phyloP scores from a whole-genome alignment of 2,329 filamentous ascomycete species.

The Trichophyton simii region DNA sequence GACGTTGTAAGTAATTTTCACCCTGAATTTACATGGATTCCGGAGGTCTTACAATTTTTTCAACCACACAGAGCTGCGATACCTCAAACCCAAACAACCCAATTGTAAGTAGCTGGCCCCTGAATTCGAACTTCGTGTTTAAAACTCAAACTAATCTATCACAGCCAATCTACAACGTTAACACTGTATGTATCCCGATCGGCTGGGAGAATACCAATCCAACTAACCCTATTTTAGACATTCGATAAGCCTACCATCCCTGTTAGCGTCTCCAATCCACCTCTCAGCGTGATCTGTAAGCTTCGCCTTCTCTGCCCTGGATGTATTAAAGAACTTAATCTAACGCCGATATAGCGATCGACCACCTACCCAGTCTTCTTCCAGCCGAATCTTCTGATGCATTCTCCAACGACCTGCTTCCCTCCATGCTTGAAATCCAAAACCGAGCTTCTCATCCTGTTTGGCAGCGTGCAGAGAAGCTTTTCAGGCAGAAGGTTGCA shows the following conservation, averaged over 20 bases:
- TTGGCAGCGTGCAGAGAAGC: slow-evolving; percentile 73
- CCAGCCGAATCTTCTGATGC: slow-evolving; percentile 78
- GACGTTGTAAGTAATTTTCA: slow-evolving; percentile 46
- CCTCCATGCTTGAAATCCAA: slow-evolving; percentile 64
- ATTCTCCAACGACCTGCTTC: slow-evolving; percentile 67
- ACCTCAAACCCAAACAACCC: slow-evolving; percentile 39
- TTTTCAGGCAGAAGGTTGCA: slow-evolving; percentile 71
- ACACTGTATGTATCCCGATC: slow-evolving; percentile 39
- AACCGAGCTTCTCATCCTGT: slow-evolving; percentile 57
- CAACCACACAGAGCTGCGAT: slow-evolving; percentile 15
- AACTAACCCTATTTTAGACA: slow-evolving; percentile 32
- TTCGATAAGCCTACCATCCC: slow-evolving; percentile 79
- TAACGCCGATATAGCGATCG: slow-evolving; percentile 40
- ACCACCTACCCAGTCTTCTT: slow-evolving; percentile 71
- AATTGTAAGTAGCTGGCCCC: slow-evolving; percentile 18
- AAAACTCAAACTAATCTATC: not conserved
- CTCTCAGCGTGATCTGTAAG: slow-evolving; percentile 61
- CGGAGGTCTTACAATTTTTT: not conserved
- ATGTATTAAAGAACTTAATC: not conserved
- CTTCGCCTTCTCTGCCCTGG: not conserved
- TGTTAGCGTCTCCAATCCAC: slow-evolving; percentile 48
- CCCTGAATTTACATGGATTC: not conserved
- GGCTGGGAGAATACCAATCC: not conserved
- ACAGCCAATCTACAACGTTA: slow-evolving; percentile 63
- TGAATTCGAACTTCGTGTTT: not conserved